These are phyloP conservation scores for Chrysanthemum lavandulifolium DNA, from an alignment of 129 eudicot species.

Conservation along the genomic window DNA sequence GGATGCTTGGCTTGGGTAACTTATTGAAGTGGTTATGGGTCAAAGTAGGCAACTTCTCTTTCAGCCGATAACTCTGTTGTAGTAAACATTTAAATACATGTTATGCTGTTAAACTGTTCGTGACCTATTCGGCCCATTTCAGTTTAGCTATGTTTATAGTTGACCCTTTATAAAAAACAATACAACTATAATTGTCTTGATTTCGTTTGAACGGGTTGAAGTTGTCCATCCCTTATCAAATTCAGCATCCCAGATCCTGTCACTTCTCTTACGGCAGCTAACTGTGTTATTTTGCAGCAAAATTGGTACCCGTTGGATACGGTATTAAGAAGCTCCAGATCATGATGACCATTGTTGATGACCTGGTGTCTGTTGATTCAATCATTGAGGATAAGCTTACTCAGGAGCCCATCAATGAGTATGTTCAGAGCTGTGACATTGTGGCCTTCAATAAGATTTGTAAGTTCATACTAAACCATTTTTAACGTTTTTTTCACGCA, in stretches of 20 bases:
- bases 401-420: slow-evolving; percentile 72
- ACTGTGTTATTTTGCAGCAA: slow-evolving; percentile 47
- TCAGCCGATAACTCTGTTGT: background rate
- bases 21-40: background rate
- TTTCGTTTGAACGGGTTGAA: too few species aligned
- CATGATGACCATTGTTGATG: slow-evolving; percentile 95
- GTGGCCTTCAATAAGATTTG: slow-evolving; percentile 96
- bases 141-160: too few species aligned
- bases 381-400: slow-evolving; percentile 71
- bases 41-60: background rate
- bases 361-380: slow-evolving; percentile 80
- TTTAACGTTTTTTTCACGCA: background rate
- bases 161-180: too few species aligned
- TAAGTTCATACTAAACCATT: slow-evolving; percentile 26
- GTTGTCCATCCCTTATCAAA: too few species aligned
- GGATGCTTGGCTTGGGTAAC: background rate
- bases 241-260: too few species aligned
- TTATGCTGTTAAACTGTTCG: too few species aligned
- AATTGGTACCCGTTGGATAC: slow-evolving; percentile 82
- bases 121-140: too few species aligned
- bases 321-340: slow-evolving; percentile 95
- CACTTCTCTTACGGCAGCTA: too few species aligned
- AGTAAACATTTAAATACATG: too few species aligned
- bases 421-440: slow-evolving; percentile 90
- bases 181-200: too few species aligned